Evolutionary conservation across 169 alveolate genomes (phyloP), one percentile per base, ranked within the genome.

Genomic region (Eimeria praecox): DNA sequence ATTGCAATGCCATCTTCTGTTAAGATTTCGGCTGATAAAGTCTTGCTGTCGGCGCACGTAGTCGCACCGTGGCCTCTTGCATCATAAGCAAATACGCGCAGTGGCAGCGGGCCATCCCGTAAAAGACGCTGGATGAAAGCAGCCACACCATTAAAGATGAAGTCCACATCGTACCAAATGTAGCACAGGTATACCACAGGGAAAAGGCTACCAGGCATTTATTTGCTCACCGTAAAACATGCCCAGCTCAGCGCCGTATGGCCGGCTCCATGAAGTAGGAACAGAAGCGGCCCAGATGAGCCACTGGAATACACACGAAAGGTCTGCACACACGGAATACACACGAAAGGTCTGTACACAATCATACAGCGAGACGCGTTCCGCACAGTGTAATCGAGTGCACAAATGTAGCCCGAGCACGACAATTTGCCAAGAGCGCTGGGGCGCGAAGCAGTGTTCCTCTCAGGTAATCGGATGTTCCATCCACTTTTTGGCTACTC

Each of bases 231-330:
- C 56, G 93, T 83, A 62, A 93, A 87, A 42, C 90, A 83, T 3
- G 93, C 80, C 96, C 96, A 93, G 93, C 96, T 93, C 77, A 93
- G 77, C 27, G 96, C 22, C 85, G 96, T 82, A 71, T 93, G 96
- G 35, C 94, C 92, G 35, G 94, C 96, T 40, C 96, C 96, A 62
- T 93, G 96, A 18, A 93, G 96, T 12, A 82, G 90, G 89, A 93
- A 83, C n/a, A 82, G 73, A 30, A 93, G 42, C 10, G 96, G 96
- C 62, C 96, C 96, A 30, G 89, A 33, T 40, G 92, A 64, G 18
- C 96, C 96, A 30, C 94, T 77, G 9, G 88, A 75, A 83, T 93
- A 93, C 59, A 93, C 96, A 69, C 96, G 96, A 52, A 93, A 93
- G 5, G 96, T 54, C 96, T 93, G 66, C 56, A 49, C 24, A n/a